Base-by-base conservation (phyloP, 768 basidiomycete genomes). In the Leccinum subgranulosum region DNA sequence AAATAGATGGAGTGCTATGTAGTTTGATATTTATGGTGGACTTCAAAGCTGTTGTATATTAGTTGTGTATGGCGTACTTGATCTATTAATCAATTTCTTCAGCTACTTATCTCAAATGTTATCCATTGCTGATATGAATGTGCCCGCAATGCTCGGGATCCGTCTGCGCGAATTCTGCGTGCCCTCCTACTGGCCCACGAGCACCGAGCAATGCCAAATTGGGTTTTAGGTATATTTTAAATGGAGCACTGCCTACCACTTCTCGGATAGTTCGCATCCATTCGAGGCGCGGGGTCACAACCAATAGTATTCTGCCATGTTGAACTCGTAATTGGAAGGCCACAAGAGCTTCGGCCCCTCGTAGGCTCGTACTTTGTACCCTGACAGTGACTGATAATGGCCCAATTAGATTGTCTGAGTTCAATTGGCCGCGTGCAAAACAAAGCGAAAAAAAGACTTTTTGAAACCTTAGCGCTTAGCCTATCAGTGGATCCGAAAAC, bases 31-130 rank as follows among this genome's bases (percentile, higher is more conserved):
- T 59, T 70, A 60, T 56, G 53, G 14, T 60, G 47, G 53, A 34
- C 31, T 23, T 45, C 15, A n/a, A n/a, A 25, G 47, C 52, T 66
- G 69, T 69, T 72, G 73, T 74, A 74, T 68, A 63, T 58, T 69
- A 72, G 61, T 27, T 72, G 70, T 72, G 70, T 72, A 72, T 55
- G 60, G 51, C 48, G 28, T 72, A 73, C 60, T 53, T 52, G 56
- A 70, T 66, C 50, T 61, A 3, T 59, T 69, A 74, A 72, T 74
- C 27, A 33, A 71, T 56, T 33, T 23, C 29, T 31, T 23, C n/a
- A 17, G 27, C 8, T 17, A n/a, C n/a, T n/a, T n/a, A 47, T 28
- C 3, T n/a, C 47, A 11, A 27, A 17, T n/a, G 15, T 48, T 48
- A 15, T 15, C 27, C 47, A n/a, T 15, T 23, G 23, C 10, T 11